Percentiles rank a stretch among this genome's conserved stretches.
These are phyloP conservation scores for Sporothrix pallida DNA, from an alignment of 2,329 filamentous ascomycete genomes.

Conservation along the genomic window DNA sequence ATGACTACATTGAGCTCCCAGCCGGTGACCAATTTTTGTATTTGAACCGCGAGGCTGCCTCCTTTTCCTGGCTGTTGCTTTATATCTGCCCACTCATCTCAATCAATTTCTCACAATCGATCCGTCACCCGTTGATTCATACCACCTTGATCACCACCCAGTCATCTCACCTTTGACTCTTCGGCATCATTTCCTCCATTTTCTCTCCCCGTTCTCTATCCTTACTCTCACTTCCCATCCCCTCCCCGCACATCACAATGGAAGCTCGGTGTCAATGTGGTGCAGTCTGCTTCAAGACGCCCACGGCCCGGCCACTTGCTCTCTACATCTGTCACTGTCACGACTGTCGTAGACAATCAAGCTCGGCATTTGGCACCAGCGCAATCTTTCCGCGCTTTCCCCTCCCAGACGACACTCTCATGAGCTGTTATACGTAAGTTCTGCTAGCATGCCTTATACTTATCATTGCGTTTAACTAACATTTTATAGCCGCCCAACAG, in stretches of 20 bases:
- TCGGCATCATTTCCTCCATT: background rate
- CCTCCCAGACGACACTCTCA: constrained; percentile 55
- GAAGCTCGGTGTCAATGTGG: constrained; percentile 40
- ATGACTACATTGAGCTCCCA: constrained; percentile 17
- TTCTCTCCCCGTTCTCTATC: background rate
- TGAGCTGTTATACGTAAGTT: constrained; percentile 63
- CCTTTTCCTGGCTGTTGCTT: background rate
- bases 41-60: constrained; percentile 14
- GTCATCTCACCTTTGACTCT: constrained; percentile 4
- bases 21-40: constrained; percentile 17
- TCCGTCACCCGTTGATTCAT: background rate
- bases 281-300: constrained; percentile 38
- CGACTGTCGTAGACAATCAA: constrained; percentile 39
- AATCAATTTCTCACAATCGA: background rate
- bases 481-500: constrained; percentile 58
- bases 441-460: background rate
- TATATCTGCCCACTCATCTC: background rate
- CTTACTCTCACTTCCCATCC: background rate
- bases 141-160: background rate
- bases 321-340: constrained; percentile 41
- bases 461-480: background rate
- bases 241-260: constrained; percentile 32
- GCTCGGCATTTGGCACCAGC: constrained; percentile 66
- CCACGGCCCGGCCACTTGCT: constrained; percentile 36
- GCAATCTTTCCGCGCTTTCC: constrained; percentile 73